These are phyloP conservation scores for Hanseniaspora hatyaiensis DNA, from an alignment of 805 yeast genomes.

Conservation along the genomic window DNA sequence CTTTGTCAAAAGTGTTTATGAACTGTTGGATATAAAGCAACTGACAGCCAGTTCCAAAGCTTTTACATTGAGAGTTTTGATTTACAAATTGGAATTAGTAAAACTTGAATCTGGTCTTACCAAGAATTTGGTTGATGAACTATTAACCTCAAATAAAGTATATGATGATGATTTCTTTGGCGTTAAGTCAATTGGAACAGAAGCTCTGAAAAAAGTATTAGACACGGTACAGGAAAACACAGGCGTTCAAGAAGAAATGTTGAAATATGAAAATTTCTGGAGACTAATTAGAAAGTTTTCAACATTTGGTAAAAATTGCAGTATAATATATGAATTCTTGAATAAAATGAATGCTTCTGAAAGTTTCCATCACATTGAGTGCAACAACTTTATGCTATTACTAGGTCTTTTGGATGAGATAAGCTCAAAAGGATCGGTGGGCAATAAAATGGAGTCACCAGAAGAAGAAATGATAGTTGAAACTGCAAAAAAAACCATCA, in stretches of 20 bases:
- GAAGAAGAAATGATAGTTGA: constrained; percentile 44
- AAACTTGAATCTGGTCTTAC: constrained; percentile 23
- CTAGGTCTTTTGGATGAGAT: constrained; percentile 67
- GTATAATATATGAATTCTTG: constrained; percentile 38
- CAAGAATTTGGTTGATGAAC: constrained; percentile 21
- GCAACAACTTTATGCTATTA: constrained; percentile 48
- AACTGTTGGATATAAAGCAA: constrained; percentile 20
- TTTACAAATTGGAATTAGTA: constrained; percentile 32
- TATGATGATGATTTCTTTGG: constrained; percentile 26
- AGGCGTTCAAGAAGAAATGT: constrained; percentile 29
- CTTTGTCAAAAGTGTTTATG: constrained; percentile 21
- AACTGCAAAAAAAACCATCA: constrained; percentile 49
- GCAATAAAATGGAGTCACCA: constrained; percentile 65
- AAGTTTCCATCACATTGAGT: constrained; percentile 31
- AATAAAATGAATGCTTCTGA: constrained; percentile 31
- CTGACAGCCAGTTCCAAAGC: constrained; percentile 21
- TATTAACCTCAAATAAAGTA: constrained; percentile 28
- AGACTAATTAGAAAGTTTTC: constrained; percentile 40
- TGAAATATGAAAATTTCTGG: constrained; percentile 48
- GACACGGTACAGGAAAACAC: constrained; percentile 22
- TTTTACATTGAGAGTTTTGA: constrained; percentile 26
- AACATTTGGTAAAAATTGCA: constrained; percentile 34
- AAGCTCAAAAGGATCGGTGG: constrained; percentile 70
- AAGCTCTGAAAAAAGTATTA: constrained; percentile 36
- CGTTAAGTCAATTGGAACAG: constrained; percentile 35